phyloP scores from a whole-genome alignment of 768 basidiomycete genomes.

The Sporobolomyces roseus region DNA sequence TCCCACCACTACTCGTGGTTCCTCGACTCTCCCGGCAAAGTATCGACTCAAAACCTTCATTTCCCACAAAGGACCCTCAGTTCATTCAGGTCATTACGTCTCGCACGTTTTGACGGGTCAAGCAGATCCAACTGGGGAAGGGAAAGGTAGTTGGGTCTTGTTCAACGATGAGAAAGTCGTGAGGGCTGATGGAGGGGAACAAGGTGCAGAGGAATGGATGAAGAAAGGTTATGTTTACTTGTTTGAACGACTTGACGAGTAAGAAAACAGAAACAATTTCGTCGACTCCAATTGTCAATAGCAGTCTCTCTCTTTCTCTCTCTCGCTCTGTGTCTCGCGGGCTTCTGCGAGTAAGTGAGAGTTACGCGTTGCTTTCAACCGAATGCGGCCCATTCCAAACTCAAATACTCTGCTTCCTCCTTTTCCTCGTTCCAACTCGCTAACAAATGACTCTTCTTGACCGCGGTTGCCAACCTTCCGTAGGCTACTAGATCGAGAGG shows the following conservation, averaged over 20 bases:
- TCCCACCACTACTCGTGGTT: constrained; percentile 52
- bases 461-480: constrained; percentile 90
- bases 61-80: constrained; percentile 92
- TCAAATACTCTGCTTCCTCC: constrained; percentile 65
- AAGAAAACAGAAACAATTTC: not conserved
- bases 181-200: constrained; percentile 63
- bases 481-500: constrained; percentile 96
- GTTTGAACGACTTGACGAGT: constrained; percentile 59
- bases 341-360: no score
- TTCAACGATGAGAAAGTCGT: constrained; percentile 53
- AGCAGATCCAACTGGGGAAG: constrained; percentile 66
- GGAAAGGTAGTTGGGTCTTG: constrained; percentile 52
- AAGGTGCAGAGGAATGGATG: constrained; percentile 70
- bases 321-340: not conserved
- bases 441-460: constrained; percentile 89
- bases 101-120: constrained; percentile 61
- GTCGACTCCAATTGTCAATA: not conserved
- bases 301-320: no score
- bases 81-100: constrained; percentile 91
- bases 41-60: constrained; percentile 89
- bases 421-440: constrained; percentile 74
- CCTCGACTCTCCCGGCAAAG: constrained; percentile 62
- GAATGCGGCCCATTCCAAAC: constrained; percentile 87
- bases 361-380: constrained; percentile 50
- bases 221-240: constrained; percentile 88